A percentile compares a stretch with the other conserved stretches of the same genome.
Conservation (phyloP, 2,329 filamentous ascomycete species). For the Cladosporium sp. region DNA sequence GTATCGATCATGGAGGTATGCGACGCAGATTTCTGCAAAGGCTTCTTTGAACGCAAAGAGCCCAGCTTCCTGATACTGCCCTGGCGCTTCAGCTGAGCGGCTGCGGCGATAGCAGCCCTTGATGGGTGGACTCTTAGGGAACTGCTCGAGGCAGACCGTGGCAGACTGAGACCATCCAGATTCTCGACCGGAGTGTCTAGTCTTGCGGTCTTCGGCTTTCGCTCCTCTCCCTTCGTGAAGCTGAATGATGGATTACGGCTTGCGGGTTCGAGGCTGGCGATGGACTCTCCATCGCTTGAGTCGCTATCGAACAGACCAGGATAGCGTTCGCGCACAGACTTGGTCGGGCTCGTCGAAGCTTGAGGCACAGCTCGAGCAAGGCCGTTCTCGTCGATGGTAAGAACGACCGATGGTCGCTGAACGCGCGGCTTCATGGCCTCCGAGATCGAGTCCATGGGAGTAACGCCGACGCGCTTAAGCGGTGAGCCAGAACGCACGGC, state of each 20-base stretch:
- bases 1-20: conserved; percentile 31
- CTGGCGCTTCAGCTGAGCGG: conserved; percentile 36
- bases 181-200: conserved; percentile 38
- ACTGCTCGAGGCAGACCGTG: conserved; percentile 34
- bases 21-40: conserved; percentile 11
- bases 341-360: conserved; percentile 35
- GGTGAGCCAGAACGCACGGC: conserved; percentile 49
- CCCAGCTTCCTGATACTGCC: conserved; percentile 33
- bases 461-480: conserved; percentile 45
- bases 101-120: conserved; percentile 37
- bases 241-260: conserved; percentile 36
- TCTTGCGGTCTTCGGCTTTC: conserved; percentile 33
- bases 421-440: conserved; percentile 40
- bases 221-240: conserved; percentile 31
- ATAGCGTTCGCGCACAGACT: conserved; percentile 42
- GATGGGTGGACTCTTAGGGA: conserved; percentile 37
- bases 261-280: conserved; percentile 26
- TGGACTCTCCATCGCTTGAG: conserved; percentile 35
- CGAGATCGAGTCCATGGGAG: conserved; percentile 47
- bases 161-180: conserved; percentile 36
- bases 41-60: conserved; percentile 20
- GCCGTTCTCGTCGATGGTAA: conserved; percentile 49
- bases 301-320: conserved; percentile 47
- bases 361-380: conserved; percentile 50
- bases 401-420: conserved; percentile 45